Conservation (phyloP, 495 filamentous ascomycete genomes). For the Penicillium malachiteum region DNA sequence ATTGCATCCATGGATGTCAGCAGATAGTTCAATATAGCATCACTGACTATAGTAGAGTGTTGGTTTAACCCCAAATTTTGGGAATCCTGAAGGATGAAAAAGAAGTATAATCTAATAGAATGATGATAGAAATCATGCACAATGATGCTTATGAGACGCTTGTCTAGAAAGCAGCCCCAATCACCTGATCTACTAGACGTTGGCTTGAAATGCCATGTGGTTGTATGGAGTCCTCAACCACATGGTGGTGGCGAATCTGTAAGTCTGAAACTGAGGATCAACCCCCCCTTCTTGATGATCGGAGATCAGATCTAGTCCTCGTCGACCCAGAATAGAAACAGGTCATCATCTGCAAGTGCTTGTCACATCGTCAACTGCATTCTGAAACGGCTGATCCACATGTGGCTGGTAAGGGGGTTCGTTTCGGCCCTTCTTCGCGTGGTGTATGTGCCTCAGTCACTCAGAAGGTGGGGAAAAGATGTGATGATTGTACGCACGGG, state of each 20-base stretch:
- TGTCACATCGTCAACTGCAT: not conserved
- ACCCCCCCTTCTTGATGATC: not conserved
- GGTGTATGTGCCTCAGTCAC: conserved; percentile 1
- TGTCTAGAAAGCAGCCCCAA: too few relatives aligned
- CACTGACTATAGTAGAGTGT: too few relatives aligned
- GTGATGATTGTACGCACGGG: not conserved
- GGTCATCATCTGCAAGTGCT: not conserved
- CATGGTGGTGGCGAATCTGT: not conserved
- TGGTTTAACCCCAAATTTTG: too few relatives aligned
- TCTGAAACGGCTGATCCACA: conserved; percentile 17
- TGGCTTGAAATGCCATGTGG: too few relatives aligned
- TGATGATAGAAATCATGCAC: too few relatives aligned
- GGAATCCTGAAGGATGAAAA: too few relatives aligned
- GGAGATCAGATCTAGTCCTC: not conserved
- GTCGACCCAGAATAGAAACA: conserved; percentile 1
- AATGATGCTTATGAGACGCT: too few relatives aligned
- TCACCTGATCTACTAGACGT: too few relatives aligned
- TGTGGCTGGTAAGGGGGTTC: conserved; percentile 11
- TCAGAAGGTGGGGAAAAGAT: not conserved
- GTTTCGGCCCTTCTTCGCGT: conserved; percentile 11
- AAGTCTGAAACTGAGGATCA: not conserved
- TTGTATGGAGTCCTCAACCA: not conserved
- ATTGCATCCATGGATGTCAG: too few relatives aligned
- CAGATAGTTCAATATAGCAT: too few relatives aligned
- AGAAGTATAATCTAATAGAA: too few relatives aligned